Percentiles rank a stretch among this genome's conserved stretches.
These are phyloP conservation scores for Dacryopinax spathularia DNA, from an alignment of 768 basidiomycete genomes.

Conservation along the genomic window DNA sequence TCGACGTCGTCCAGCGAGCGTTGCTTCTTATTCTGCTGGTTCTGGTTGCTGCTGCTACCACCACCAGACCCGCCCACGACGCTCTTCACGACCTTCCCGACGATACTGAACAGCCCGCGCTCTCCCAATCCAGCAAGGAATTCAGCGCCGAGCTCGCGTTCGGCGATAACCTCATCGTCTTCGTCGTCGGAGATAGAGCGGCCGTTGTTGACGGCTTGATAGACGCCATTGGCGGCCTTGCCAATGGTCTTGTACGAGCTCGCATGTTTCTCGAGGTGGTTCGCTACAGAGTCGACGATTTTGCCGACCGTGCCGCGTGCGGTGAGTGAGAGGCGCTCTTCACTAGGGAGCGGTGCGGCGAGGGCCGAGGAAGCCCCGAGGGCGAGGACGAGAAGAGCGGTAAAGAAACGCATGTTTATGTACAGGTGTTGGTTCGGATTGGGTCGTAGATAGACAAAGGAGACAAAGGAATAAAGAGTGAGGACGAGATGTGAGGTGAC, in stretches of 20 bases:
- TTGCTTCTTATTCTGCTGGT: no score
- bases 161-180: not conserved
- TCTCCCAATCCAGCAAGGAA: not conserved
- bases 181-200: not conserved
- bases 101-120: not conserved
- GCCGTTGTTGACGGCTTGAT: not conserved
- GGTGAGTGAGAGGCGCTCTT: not conserved
- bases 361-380: not conserved
- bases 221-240: not conserved
- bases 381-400: not conserved
- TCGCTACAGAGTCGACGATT: not conserved
- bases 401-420: not conserved
- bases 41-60: not conserved
- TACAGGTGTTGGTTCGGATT: no score
- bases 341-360: not conserved
- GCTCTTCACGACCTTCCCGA: not conserved
- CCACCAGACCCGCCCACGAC: not conserved
- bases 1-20: no score
- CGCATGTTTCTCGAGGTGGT: not conserved
- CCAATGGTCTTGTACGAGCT: not conserved
- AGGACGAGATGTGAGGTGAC: not conserved
- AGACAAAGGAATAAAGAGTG: no score
- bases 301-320: not conserved
- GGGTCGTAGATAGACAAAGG: no score
- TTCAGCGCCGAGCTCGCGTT: not conserved